Evolutionary conservation across 305 asterid species (phyloP).

Genomic region (Fraxinus floribunda): DNA sequence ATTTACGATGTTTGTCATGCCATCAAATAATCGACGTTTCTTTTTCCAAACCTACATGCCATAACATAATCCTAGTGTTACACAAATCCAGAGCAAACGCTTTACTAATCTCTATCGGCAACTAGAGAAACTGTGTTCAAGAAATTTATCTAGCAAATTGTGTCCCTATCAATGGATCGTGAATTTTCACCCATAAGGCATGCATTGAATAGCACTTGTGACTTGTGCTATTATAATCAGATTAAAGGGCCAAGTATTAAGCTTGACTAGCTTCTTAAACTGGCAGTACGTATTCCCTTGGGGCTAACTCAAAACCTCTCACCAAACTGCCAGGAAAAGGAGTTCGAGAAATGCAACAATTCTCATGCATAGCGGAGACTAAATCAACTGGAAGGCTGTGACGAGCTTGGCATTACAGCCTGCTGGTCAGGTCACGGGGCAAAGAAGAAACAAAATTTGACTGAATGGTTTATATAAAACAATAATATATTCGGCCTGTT

Average conservation of each 20-base stretch:
- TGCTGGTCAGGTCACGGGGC: not conserved
- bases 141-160: not conserved
- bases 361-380: not conserved
- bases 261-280: not conserved
- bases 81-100: not conserved
- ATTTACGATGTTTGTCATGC: not conserved
- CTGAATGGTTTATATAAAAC: not conserved
- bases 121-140: not conserved
- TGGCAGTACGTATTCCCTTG: not conserved
- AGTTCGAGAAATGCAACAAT: not conserved
- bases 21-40: not conserved
- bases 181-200: not conserved
- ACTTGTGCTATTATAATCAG: not conserved
- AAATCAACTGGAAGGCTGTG: not conserved
- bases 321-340: not conserved
- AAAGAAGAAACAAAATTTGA: not conserved
- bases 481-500: not conserved
- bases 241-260: not conserved
- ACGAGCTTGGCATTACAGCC: not conserved
- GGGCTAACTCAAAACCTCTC: not conserved
- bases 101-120: not conserved
- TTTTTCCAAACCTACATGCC: not conserved
- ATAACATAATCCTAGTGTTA: not conserved
- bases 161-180: not conserved
- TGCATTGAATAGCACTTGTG: not conserved